Evolutionary conservation across 2,329 filamentous ascomycete genomes (phyloP).

Genomic region (Alternaria solani): DNA sequence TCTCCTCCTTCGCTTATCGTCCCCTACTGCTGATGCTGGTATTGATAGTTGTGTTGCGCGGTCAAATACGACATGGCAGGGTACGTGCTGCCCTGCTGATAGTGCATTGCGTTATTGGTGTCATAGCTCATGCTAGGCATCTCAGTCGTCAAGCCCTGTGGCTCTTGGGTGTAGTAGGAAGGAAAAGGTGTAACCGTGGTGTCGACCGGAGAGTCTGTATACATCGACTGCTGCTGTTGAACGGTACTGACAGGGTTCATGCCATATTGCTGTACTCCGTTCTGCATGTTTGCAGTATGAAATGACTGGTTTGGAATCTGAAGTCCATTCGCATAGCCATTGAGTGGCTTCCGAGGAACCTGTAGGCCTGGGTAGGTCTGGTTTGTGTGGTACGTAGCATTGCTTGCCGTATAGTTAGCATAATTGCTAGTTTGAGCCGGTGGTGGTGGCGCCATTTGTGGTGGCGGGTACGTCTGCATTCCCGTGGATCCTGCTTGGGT

Average conservation of each 20-base stretch:
- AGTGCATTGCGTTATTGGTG: conserved; percentile 37
- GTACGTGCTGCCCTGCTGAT: conserved; percentile 40
- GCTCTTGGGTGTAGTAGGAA: conserved; percentile 45
- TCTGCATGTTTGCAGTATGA: conserved; percentile 35
- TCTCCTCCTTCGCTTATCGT: not conserved
- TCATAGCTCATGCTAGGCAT: conserved; percentile 39
- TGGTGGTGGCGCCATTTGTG: conserved; percentile 42
- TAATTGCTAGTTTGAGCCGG: conserved; percentile 30
- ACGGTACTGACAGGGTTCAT: conserved; percentile 42
- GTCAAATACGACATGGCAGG: conserved; percentile 46
- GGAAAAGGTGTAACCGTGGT: conserved; percentile 39
- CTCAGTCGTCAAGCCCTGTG: conserved; percentile 36
- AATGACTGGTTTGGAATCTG: conserved; percentile 41
- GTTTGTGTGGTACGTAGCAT: conserved; percentile 28
- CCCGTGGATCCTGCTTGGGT: conserved; percentile 31
- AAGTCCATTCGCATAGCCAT: conserved; percentile 40
- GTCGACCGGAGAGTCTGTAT: conserved; percentile 50
- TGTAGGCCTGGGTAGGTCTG: conserved; percentile 49
- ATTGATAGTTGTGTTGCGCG: conserved; percentile 45
- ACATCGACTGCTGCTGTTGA: conserved; percentile 41
- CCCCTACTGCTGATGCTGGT: conserved; percentile 32
- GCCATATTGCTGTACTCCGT: conserved; percentile 34
- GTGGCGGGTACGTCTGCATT: conserved; percentile 52
- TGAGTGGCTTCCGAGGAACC: conserved; percentile 38
- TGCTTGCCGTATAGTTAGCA: conserved; percentile 31